These are phyloP conservation scores for Diaporthe longicolla DNA, from an alignment of 2,329 filamentous ascomycete species.

Conservation along the genomic window DNA sequence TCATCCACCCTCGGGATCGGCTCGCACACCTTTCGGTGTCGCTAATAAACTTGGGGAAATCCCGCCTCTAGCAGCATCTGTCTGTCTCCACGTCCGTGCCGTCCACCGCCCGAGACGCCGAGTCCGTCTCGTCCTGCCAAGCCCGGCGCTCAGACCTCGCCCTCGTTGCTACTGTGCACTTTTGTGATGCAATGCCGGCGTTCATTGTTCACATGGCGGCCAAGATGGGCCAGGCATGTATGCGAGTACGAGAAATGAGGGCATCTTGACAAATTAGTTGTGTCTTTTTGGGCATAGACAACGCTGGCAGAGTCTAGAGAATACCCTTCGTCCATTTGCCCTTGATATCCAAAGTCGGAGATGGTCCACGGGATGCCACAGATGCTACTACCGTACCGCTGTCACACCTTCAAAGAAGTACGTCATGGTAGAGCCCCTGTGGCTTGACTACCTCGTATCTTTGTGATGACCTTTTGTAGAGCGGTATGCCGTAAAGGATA, in stretches of 20 bases:
- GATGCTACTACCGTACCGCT: too few relatives aligned
- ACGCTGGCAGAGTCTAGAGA: background rate
- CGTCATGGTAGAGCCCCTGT: too few relatives aligned
- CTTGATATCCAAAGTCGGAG: background rate
- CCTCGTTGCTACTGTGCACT: background rate
- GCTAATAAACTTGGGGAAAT: background rate
- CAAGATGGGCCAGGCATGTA: background rate
- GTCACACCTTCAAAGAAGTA: too few relatives aligned
- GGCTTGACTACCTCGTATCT: too few relatives aligned
- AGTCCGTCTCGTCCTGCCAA: conserved; percentile 3
- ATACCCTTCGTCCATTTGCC: background rate
- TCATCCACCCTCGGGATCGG: background rate
- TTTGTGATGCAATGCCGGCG: background rate
- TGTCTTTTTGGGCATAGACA: background rate
- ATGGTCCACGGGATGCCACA: too few relatives aligned
- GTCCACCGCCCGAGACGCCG: conserved; percentile 22
- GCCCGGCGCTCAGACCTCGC: background rate
- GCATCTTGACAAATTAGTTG: background rate
- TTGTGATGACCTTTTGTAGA: too few relatives aligned
- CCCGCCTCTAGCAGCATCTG: background rate
- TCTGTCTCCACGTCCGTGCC: background rate
- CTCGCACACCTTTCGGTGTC: background rate
- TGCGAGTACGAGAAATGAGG: background rate
- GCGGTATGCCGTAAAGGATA: too few relatives aligned
- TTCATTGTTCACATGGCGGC: rapidly evolving